Conservation (phyloP, 2,329 filamentous ascomycete genomes). For the Verticillium nonalfalfae region DNA sequence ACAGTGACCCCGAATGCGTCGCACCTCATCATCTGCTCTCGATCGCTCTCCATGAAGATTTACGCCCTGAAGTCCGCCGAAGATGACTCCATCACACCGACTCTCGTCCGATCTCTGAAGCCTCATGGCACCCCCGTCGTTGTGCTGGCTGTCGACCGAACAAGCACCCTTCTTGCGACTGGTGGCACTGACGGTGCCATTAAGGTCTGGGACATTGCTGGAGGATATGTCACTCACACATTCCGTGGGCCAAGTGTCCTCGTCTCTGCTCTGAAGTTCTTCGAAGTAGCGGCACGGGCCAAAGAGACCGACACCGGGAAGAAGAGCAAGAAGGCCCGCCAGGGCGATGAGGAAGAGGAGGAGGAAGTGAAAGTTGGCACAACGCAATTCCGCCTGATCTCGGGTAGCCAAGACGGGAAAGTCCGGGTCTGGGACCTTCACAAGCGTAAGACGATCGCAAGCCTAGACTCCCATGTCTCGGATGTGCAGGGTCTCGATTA, state of each 20-base stretch:
- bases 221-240: constrained; percentile 88
- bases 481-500: constrained; percentile 87
- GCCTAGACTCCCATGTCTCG: constrained; percentile 87
- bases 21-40: constrained; percentile 85
- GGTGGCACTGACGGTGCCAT: constrained; percentile 89
- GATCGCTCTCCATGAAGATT: constrained; percentile 93
- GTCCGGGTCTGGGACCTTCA: constrained; percentile 87
- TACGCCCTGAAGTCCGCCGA: constrained; percentile 62
- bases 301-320: constrained; percentile 31
- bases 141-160: constrained; percentile 76
- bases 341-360: constrained; percentile 28
- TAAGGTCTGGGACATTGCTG: constrained; percentile 93
- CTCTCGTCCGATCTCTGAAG: constrained; percentile 74
- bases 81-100: constrained; percentile 53
- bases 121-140: constrained; percentile 88
- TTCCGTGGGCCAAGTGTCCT: constrained; percentile 91
- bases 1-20: constrained; percentile 81
- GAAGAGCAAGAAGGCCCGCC: constrained; percentile 32
- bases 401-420: constrained; percentile 90
- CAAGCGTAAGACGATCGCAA: constrained; percentile 70
- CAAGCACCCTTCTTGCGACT: constrained; percentile 84
- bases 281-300: constrained; percentile 54
- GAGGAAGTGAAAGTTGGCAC: constrained; percentile 32
- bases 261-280: constrained; percentile 87
- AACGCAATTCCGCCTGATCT: constrained; percentile 71